Evolutionary conservation across 768 basidiomycete species (phyloP).

Genomic region (Clitopilus passeckerianus): DNA sequence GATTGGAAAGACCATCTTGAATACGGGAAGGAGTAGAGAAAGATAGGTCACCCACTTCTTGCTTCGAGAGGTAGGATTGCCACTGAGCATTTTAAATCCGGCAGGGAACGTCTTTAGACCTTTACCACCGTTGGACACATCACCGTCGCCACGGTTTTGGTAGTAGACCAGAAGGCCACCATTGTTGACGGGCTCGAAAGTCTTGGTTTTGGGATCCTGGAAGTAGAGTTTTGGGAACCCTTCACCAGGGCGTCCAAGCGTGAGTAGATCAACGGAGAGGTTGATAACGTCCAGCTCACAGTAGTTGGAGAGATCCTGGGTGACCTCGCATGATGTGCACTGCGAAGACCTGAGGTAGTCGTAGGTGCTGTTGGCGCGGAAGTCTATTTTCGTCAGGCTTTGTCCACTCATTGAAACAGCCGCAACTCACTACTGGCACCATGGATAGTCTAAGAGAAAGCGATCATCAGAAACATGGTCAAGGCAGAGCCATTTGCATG

Average conservation of each 20-base stretch:
- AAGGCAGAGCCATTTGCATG: neutral
- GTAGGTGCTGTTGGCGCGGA: constrained; percentile 26
- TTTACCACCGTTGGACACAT: constrained; percentile 30
- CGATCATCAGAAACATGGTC: neutral
- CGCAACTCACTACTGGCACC: constrained; percentile 26
- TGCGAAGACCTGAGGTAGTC: constrained; percentile 26
- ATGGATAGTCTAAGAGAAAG: constrained; percentile 27
- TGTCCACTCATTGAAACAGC: neutral
- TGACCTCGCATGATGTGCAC: constrained; percentile 32
- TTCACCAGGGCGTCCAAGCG: constrained; percentile 5
- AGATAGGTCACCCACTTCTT: constrained; percentile 20
- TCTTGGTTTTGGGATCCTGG: constrained; percentile 29
- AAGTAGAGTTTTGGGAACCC: constrained; percentile 40
- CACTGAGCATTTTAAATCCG: constrained; percentile 38
- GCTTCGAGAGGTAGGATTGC: constrained; percentile 29
- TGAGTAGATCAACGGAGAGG: neutral
- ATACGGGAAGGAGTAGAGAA: neutral
- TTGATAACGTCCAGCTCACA: constrained; percentile 17
- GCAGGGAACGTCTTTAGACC: constrained; percentile 38
- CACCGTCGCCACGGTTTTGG: constrained; percentile 33
- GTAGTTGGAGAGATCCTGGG: constrained; percentile 34
- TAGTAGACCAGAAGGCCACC: constrained; percentile 39
- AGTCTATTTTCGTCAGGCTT: constrained; percentile 17
- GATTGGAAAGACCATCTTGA: constrained; percentile 3
- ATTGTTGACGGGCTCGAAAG: constrained; percentile 30